A percentile compares a stretch with the other conserved stretches of the same genome.
These are phyloP conservation scores for Setaria viridis DNA, from an alignment of 202 grass and related monocot species.

Conservation along the genomic window DNA sequence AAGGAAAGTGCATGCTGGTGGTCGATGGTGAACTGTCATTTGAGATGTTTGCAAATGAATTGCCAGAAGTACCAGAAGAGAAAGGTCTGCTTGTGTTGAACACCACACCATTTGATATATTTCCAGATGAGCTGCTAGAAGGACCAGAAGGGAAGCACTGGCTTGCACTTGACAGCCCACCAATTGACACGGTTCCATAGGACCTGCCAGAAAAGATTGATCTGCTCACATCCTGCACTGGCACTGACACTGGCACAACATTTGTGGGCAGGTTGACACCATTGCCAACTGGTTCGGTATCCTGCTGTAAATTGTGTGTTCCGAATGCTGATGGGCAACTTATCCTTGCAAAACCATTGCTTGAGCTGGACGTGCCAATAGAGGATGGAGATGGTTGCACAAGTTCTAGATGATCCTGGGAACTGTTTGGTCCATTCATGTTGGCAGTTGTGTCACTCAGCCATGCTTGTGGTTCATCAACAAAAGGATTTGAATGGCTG, in stretches of 20 bases:
- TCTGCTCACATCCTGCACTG: slow-evolving; percentile 11
- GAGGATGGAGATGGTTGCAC: slow-evolving; percentile 15
- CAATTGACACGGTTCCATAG: neutral
- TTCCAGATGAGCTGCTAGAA: neutral
- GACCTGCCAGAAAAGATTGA: slow-evolving; percentile 1
- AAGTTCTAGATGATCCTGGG: slow-evolving; percentile 30
- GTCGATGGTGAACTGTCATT: neutral
- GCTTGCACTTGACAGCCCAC: neutral
- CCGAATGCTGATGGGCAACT: slow-evolving; percentile 29
- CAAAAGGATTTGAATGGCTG: slow-evolving; percentile 1
- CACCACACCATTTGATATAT: slow-evolving; percentile 11
- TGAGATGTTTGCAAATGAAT: neutral
- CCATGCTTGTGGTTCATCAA: slow-evolving; percentile 36
- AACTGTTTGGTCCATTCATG: slow-evolving; percentile 38
- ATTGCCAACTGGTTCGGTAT: slow-evolving; percentile 4
- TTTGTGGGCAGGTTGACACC: slow-evolving; percentile 23
- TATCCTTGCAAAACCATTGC: slow-evolving; percentile 27
- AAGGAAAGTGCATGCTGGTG: slow-evolving; percentile 20
- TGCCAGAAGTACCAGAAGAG: neutral
- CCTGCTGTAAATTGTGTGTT: slow-evolving; percentile 14
- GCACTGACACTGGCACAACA: neutral
- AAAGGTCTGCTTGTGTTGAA: slow-evolving; percentile 7
- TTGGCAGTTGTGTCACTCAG: neutral
- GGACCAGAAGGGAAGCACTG: neutral
- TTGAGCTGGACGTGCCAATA: neutral